phyloP scores from a whole-genome alignment of 768 basidiomycete genomes.

The Kwoniella heveanensis region DNA sequence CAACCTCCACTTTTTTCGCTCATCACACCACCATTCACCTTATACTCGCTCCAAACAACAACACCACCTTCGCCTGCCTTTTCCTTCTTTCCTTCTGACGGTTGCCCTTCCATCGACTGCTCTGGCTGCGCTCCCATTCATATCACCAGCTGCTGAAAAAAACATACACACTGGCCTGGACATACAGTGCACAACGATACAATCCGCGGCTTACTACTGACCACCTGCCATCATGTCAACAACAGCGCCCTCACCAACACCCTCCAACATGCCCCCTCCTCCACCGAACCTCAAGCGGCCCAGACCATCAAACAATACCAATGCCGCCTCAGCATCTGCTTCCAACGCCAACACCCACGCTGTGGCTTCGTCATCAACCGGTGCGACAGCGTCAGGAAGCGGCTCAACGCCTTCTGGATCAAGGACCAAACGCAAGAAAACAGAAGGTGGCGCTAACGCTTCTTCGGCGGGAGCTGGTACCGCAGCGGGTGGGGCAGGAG shows the following conservation, averaged over 20 bases:
- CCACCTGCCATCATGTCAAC: constrained; percentile 20
- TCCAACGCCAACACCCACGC: background rate
- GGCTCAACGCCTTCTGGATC: constrained; percentile 13
- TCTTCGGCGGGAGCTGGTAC: constrained; percentile 16
- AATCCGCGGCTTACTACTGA: too few species aligned
- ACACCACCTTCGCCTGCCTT: background rate
- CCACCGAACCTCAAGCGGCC: constrained; percentile 33
- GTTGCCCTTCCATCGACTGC: too few species aligned
- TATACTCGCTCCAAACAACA: background rate
- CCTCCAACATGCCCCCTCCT: constrained; percentile 31
- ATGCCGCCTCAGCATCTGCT: background rate
- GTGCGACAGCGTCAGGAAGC: constrained; percentile 5
- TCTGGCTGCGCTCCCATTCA: too few species aligned
- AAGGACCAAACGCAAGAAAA: constrained; percentile 36
- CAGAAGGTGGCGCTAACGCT: constrained; percentile 11
- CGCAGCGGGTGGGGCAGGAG: constrained; percentile 9
- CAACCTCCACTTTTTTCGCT: constrained; percentile 21
- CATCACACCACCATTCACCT: background rate
- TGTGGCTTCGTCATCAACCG: constrained; percentile 1
- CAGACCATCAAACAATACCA: constrained; percentile 19
- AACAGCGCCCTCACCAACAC: constrained; percentile 22
- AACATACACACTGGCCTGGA: too few species aligned
- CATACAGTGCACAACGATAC: too few species aligned
- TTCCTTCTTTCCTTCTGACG: background rate
- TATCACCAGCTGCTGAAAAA: too few species aligned